These are phyloP conservation scores for Russula brevipes DNA, from an alignment of 768 basidiomycete genomes.

Conservation along the genomic window DNA sequence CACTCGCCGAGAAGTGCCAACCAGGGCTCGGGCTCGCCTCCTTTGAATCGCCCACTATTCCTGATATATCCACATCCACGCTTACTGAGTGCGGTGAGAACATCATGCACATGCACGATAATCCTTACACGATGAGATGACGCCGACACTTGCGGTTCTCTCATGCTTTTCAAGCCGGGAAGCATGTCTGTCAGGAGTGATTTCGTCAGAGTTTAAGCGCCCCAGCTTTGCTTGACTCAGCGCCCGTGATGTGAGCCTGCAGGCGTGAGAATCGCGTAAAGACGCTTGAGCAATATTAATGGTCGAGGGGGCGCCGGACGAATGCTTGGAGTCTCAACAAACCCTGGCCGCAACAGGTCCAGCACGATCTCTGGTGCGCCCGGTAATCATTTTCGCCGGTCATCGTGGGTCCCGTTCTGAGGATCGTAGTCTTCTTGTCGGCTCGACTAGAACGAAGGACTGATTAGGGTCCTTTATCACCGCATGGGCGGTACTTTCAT, in stretches of 20 bases:
- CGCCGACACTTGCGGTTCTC: not conserved
- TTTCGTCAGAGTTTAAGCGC: not conserved
- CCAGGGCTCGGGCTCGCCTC: no score
- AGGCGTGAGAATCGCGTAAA: not conserved
- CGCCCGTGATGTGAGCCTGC: not conserved
- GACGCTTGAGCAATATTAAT: not conserved
- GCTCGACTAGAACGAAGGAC: no score
- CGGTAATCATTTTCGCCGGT: not conserved
- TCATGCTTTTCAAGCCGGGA: not conserved
- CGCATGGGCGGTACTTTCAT: not conserved
- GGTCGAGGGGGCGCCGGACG: constrained; percentile 11
- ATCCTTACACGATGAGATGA: not conserved
- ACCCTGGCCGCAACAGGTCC: no score
- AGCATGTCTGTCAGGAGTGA: not conserved
- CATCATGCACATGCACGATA: not conserved
- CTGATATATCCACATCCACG: no score
- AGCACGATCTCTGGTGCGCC: no score
- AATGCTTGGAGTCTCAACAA: not conserved
- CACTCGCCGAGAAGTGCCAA: not conserved
- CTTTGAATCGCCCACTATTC: no score
- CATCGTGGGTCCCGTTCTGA: no score
- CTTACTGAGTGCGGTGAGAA: not conserved
- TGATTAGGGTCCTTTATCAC: no score
- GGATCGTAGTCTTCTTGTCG: no score
- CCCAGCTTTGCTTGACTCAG: constrained; percentile 5